A percentile compares a stretch with the other conserved stretches of the same genome.
phyloP scores from a whole-genome alignment of 352 stramenopile genomes.

The Globisporangium paddicum region DNA sequence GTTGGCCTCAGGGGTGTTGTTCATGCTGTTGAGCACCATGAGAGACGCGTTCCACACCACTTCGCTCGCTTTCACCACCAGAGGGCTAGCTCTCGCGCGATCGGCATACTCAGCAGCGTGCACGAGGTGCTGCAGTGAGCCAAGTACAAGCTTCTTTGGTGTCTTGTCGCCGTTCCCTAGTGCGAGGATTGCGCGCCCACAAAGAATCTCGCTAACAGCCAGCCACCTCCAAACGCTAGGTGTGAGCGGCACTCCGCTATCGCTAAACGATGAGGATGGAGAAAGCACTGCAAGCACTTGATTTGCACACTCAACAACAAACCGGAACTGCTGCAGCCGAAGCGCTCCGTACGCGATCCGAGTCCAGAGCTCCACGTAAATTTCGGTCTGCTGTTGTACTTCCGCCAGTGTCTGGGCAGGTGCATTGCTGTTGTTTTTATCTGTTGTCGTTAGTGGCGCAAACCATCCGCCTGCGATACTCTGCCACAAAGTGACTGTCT shows the following conservation, averaged over 20 bases:
- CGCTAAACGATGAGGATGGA: constrained; percentile 15
- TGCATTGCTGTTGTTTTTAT: neutral
- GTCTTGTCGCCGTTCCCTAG: constrained; percentile 35
- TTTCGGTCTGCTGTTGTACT: constrained; percentile 50
- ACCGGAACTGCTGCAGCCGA: constrained; percentile 36
- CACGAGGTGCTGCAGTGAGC: constrained; percentile 52
- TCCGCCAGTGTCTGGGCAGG: constrained; percentile 31
- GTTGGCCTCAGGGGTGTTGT: constrained; percentile 11
- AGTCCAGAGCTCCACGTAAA: constrained; percentile 70
- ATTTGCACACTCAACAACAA: constrained; percentile 50
- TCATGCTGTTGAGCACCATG: constrained; percentile 19
- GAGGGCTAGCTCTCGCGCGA: constrained; percentile 11
- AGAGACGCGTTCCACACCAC: constrained; percentile 79
- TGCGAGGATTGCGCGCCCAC: constrained; percentile 43
- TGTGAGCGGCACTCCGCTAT: neutral
- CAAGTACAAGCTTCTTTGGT: constrained; percentile 43
- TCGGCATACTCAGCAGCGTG: constrained; percentile 35
- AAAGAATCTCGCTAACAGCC: constrained; percentile 56
- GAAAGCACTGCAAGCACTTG: constrained; percentile 23
- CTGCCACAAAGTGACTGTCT: constrained; percentile 50
- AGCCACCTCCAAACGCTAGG: constrained; percentile 60
- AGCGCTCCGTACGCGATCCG: constrained; percentile 59
- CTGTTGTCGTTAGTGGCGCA: constrained; percentile 17
- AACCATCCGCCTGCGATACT: constrained; percentile 28
- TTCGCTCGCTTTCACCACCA: constrained; percentile 51